Conservation (phyloP, 495 filamentous ascomycete genomes). For the Aspergillus panamensis region DNA sequence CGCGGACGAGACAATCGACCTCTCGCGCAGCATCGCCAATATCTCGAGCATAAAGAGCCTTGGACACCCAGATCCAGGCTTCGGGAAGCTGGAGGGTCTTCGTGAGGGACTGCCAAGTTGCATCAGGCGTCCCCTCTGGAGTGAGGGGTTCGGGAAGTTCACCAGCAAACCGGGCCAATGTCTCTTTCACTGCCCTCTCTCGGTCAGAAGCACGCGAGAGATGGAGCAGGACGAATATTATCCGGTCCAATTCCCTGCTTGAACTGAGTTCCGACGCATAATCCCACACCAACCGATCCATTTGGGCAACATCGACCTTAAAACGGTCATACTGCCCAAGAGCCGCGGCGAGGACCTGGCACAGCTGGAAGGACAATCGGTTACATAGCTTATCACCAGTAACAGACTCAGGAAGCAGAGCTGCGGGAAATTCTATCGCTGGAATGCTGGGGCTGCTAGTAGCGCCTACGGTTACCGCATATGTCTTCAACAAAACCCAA, state of each 20-base stretch:
- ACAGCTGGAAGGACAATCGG: constrained; percentile 79
- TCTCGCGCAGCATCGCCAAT: constrained; percentile 62
- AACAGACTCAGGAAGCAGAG: constrained; percentile 47
- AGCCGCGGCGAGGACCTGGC: constrained; percentile 53
- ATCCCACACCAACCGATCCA: constrained; percentile 63
- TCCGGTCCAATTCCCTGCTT: constrained; percentile 62
- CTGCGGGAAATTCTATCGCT: constrained; percentile 32
- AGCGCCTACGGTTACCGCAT: constrained; percentile 49
- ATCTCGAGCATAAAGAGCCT: constrained; percentile 74
- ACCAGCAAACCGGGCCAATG: constrained; percentile 56
- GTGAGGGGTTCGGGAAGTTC: constrained; percentile 53
- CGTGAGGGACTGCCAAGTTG: constrained; percentile 54
- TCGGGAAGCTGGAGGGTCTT: constrained; percentile 63
- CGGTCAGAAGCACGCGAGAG: constrained; percentile 62
- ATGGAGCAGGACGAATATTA: constrained; percentile 74
- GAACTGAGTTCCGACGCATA: constrained; percentile 71
- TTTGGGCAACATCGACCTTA: constrained; percentile 38
- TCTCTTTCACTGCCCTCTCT: constrained; percentile 61
- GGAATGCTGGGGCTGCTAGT: constrained; percentile 15
- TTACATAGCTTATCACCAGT: constrained; percentile 66
- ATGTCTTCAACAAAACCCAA: constrained; percentile 80
- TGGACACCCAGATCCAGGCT: constrained; percentile 80
- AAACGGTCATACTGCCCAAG: constrained; percentile 45
- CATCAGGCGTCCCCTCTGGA: constrained; percentile 43
- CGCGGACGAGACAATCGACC: constrained; percentile 71